Percentiles rank a stretch among this genome's conserved stretches.
phyloP scores from a whole-genome alignment of 2,329 filamentous ascomycete genomes.

The Penicillium janthinellum region DNA sequence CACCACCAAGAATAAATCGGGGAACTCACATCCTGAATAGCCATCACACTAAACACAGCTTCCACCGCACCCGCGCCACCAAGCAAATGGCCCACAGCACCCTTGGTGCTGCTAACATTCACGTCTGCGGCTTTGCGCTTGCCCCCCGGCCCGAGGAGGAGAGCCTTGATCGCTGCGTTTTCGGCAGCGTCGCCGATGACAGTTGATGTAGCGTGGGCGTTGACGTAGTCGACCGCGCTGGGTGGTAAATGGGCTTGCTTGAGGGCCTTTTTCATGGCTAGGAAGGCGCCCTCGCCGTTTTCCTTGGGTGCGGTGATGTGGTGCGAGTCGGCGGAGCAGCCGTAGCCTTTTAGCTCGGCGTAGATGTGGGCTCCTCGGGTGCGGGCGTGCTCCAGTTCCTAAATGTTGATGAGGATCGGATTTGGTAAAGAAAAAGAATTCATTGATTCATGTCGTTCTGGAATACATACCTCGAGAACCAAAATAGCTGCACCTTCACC shows the following conservation, averaged over 20 bases:
- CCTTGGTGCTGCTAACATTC: constrained; percentile 91
- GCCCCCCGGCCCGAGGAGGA: constrained; percentile 76
- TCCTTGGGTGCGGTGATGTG: constrained; percentile 90
- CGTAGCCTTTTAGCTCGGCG: constrained; percentile 86
- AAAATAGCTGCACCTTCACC: constrained; percentile 88
- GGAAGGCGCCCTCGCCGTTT: constrained; percentile 77
- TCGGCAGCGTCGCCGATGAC: constrained; percentile 84
- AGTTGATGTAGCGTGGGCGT: constrained; percentile 92
- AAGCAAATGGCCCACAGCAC: constrained; percentile 85
- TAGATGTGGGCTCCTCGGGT: constrained; percentile 78
- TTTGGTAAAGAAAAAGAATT: not conserved
- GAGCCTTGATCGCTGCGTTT: constrained; percentile 73
- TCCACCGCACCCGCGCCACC: constrained; percentile 91
- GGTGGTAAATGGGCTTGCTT: constrained; percentile 71
- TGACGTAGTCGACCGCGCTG: constrained; percentile 80
- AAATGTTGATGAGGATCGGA: not conserved
- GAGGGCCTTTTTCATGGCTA: constrained; percentile 84
- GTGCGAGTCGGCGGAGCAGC: constrained; percentile 84
- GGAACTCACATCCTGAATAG: constrained; percentile 70
- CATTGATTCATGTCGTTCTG: not conserved
- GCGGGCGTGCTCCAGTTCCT: constrained; percentile 84
- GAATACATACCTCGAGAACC: constrained; percentile 67
- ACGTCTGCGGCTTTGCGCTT: constrained; percentile 63
- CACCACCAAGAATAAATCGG: not conserved
- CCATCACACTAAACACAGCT: constrained; percentile 79